Conservation (phyloP, 495 filamentous ascomycete genomes). For the Daldinia decipiens region DNA sequence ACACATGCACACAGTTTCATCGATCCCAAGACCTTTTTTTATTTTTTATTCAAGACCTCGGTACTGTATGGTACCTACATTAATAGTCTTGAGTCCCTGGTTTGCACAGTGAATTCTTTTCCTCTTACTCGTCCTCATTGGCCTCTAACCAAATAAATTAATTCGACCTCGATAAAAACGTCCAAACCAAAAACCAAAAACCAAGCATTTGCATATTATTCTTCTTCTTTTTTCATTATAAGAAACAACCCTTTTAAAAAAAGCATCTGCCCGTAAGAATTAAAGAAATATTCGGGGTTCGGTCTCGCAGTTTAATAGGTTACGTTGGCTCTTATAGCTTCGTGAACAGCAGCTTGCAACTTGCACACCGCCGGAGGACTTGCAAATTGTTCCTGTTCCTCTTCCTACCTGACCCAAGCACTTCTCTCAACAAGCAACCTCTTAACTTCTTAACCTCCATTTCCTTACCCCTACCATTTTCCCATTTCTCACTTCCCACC, state of each 20-base stretch:
- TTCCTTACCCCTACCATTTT: conserved; percentile 14
- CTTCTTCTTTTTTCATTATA: no score
- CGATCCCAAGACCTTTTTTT: conserved; percentile 1
- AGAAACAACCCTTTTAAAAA: no score
- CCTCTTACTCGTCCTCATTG: conserved; percentile 10
- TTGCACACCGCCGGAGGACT: conserved; percentile 28
- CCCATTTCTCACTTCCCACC: background rate
- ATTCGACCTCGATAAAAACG: conserved; percentile 13
- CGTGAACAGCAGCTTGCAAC: conserved; percentile 12
- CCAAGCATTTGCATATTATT: background rate
- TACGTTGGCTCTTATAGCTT: conserved; percentile 11
- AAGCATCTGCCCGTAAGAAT: conserved; percentile 8
- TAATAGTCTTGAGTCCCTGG: background rate
- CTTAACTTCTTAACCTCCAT: conserved; percentile 17
- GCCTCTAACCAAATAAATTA: conserved; percentile 4
- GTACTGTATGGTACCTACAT: background rate
- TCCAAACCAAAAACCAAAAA: background rate
- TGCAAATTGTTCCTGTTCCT: conserved; percentile 30
- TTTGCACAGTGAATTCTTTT: conserved; percentile 19
- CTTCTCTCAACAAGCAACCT: background rate
- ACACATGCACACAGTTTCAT: conserved; percentile 2
- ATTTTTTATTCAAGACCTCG: background rate
- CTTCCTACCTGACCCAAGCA: conserved; percentile 14
- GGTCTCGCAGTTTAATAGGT: conserved; percentile 21
- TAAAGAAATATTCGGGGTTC: conserved; percentile 15